Percentiles rank a stretch among this genome's conserved stretches.
phyloP scores from a whole-genome alignment of 163 green algal species.

The Picocystis sp. region DNA sequence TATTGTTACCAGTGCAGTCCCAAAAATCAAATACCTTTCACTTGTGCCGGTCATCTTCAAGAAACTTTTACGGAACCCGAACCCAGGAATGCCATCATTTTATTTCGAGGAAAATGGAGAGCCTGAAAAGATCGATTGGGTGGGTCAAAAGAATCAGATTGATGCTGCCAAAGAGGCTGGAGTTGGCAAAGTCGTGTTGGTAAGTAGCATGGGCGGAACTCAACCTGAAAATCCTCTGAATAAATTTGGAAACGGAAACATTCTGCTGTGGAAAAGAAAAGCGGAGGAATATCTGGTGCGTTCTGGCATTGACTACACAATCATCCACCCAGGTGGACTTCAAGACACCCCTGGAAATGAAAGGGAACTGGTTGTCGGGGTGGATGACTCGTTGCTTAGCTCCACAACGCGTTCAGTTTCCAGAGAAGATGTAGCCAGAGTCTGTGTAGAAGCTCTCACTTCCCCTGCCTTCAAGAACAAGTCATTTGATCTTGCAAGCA shows the following conservation, averaged over 20 bases:
- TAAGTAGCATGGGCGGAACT: conserved; percentile 59
- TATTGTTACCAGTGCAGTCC: conserved; percentile 43
- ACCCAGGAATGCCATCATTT: conserved; percentile 35
- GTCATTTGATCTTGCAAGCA: conserved; percentile 27
- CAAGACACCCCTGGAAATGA: conserved; percentile 46
- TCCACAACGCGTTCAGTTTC: conserved; percentile 38
- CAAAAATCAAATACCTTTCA: conserved; percentile 43
- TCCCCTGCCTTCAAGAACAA: conserved; percentile 23
- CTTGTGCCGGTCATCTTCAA: conserved; percentile 6
- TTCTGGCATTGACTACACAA: conserved; percentile 46
- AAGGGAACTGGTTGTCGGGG: conserved; percentile 52
- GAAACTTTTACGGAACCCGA: not conserved
- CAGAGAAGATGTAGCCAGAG: conserved; percentile 67
- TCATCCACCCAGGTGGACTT: conserved; percentile 60
- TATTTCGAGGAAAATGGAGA: conserved; percentile 41
- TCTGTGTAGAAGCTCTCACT: conserved; percentile 24
- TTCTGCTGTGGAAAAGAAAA: conserved; percentile 74
- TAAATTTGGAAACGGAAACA: conserved; percentile 54
- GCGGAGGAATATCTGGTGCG: conserved; percentile 71
- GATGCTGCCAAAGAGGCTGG: conserved; percentile 61
- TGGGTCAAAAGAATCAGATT: conserved; percentile 74
- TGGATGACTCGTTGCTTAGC: conserved; percentile 62
- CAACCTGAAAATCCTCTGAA: conserved; percentile 54
- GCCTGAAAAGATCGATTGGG: conserved; percentile 68
- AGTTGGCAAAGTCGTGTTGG: conserved; percentile 57